A percentile compares a stretch with the other conserved stretches of the same genome.
Conservation (phyloP, 805 yeast genomes). For the Saccharomycopsis selenospora region DNA sequence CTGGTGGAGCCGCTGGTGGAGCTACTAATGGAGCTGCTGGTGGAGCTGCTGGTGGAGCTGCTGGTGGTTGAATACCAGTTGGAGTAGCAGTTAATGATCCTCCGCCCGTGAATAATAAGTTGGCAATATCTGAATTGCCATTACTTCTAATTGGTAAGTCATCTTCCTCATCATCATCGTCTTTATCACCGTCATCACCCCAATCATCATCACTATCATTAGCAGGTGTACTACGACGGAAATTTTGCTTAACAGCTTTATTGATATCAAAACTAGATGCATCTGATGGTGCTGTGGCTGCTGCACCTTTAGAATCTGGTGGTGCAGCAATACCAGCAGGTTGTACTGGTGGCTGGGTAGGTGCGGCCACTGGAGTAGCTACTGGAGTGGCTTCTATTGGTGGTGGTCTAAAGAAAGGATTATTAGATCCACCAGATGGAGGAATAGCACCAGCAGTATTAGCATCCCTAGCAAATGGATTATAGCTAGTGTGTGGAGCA, state of each 20-base stretch:
- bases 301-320: neutral
- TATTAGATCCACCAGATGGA: conserved; percentile 8
- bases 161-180: conserved; percentile 19
- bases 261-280: conserved; percentile 13
- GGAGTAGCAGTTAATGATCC: neutral
- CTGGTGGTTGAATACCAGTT: neutral
- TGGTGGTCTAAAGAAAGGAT: conserved; percentile 12
- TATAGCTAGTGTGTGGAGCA: conserved; percentile 3
- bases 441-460: neutral
- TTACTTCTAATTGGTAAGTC: conserved; percentile 18
- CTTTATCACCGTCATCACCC: conserved; percentile 16
- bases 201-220: conserved; percentile 20
- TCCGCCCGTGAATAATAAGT: conserved; percentile 17
- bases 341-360: neutral
- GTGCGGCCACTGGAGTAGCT: conserved; percentile 2
- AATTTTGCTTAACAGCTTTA: conserved; percentile 14
- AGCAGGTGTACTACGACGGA: conserved; percentile 4
- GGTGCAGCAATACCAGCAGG: neutral
- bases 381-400: conserved; percentile 1
- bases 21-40: neutral
- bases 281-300: neutral
- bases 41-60: conserved; percentile 3
- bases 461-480: conserved; percentile 12
- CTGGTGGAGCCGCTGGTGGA: conserved; percentile 2
- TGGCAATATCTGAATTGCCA: conserved; percentile 14